Conservation (phyloP, 768 basidiomycete genomes). For the Pleurotus djamor region DNA sequence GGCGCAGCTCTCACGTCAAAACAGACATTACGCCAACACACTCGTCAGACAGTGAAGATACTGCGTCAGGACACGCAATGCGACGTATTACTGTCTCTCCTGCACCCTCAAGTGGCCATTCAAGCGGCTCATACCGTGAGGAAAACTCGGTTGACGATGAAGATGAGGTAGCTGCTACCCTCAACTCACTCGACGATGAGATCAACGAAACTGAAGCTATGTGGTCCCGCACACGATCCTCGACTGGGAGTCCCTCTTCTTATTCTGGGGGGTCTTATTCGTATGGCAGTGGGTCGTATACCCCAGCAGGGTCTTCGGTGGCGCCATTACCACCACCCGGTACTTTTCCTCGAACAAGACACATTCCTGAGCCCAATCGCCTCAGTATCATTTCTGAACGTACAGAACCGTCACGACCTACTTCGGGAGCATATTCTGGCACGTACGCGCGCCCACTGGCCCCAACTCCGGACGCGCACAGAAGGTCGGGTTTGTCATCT, state of each 20-base stretch:
- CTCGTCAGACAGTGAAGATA: constrained; percentile 47
- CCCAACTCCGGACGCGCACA: constrained; percentile 41
- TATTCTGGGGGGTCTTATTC: constrained; percentile 34
- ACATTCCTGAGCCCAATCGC: constrained; percentile 35
- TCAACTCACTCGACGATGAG: constrained; percentile 67
- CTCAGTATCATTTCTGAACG: constrained; percentile 79
- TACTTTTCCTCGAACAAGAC: constrained; percentile 31
- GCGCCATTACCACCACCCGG: constrained; percentile 41
- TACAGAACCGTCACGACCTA: constrained; percentile 69
- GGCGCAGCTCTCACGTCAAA: constrained; percentile 3
- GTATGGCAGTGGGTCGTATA: constrained; percentile 37
- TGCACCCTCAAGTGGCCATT: constrained; percentile 29
- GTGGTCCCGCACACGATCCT: constrained; percentile 54
- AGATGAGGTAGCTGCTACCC: constrained; percentile 72
- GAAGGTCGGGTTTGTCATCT: constrained; percentile 41
- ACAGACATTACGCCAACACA: constrained; percentile 38
- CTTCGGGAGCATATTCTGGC: constrained; percentile 36
- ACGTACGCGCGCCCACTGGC: constrained; percentile 31
- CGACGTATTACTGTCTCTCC: constrained; percentile 58
- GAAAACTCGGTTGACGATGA: constrained; percentile 69
- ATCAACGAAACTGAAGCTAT: constrained; percentile 63
- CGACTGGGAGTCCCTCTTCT: constrained; percentile 25
- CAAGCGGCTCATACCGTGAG: constrained; percentile 41
- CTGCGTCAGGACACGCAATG: constrained; percentile 38
- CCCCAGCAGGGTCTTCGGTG: constrained; percentile 24